Conservation (phyloP, 805 yeast species). For the Cyberlindnera lachancei region DNA sequence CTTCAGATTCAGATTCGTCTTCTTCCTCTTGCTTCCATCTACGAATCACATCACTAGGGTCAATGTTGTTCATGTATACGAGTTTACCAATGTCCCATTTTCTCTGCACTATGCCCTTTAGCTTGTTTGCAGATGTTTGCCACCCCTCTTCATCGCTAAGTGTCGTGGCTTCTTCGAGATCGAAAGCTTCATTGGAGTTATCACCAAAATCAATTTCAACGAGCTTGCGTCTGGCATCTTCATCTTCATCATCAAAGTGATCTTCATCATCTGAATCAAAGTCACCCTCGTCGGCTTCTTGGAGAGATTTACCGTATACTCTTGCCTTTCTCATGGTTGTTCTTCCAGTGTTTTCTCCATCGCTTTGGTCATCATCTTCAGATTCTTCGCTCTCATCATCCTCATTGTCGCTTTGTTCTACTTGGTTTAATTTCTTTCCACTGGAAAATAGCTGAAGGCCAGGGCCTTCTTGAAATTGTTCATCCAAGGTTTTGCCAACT, state of each 20-base stretch:
- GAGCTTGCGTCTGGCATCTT: conserved; percentile 32
- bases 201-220: conserved; percentile 43
- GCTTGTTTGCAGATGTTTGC: conserved; percentile 47
- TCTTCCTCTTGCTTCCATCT: conserved; percentile 60
- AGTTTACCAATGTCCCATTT: conserved; percentile 78
- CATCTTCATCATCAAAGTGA: conserved; percentile 31
- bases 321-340: conserved; percentile 53
- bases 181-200: conserved; percentile 25
- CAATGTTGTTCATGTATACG: conserved; percentile 69
- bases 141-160: conserved; percentile 35
- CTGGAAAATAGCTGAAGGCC: conserved; percentile 72
- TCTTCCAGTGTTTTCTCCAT: conserved; percentile 49
- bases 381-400: conserved; percentile 30
- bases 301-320: conserved; percentile 45
- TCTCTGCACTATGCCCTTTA: conserved; percentile 45
- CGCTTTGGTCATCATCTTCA: conserved; percentile 26
- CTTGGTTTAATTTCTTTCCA: conserved; percentile 42
- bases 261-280: conserved; percentile 39
- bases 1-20: conserved; percentile 36
- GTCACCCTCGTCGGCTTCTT: conserved; percentile 35
- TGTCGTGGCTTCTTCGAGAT: conserved; percentile 47
- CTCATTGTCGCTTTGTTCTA: conserved; percentile 32
- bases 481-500: conserved; percentile 52
- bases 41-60: conserved; percentile 62
- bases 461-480: conserved; percentile 50